A percentile compares a stretch with the other conserved stretches of the same genome.
Conservation (phyloP, 108 stramenopile species). For the Chaetoceros tenuissimus region DNA sequence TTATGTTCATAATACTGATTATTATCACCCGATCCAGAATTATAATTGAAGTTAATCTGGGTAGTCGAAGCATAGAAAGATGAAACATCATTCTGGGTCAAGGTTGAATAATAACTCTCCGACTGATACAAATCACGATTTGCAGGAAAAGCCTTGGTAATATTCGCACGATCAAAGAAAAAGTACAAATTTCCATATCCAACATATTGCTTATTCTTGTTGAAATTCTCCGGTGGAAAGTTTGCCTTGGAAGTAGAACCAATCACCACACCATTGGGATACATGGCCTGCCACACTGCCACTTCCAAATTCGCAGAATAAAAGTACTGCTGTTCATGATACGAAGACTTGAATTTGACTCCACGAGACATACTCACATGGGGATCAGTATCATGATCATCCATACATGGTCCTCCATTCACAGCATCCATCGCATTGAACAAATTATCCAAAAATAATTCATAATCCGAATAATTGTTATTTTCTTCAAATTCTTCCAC, state of each 20-base stretch:
- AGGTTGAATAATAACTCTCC: constrained; percentile 63
- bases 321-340: constrained; percentile 50
- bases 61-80: constrained; percentile 54
- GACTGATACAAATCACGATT: constrained; percentile 46
- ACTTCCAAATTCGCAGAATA: constrained; percentile 77
- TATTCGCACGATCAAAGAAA: constrained; percentile 88
- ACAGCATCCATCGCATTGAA: constrained; percentile 68
- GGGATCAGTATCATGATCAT: constrained; percentile 86
- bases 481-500: constrained; percentile 73
- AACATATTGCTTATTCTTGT: constrained; percentile 49
- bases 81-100: constrained; percentile 27
- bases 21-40: constrained; percentile 16
- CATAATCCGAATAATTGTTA: constrained; percentile 50
- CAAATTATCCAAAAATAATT: constrained; percentile 66
- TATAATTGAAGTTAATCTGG: constrained; percentile 51
- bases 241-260: constrained; percentile 67
- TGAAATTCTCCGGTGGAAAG: constrained; percentile 67
- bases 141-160: constrained; percentile 74
- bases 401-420: constrained; percentile 84
- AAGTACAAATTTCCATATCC: constrained; percentile 88
- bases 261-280: constrained; percentile 78
- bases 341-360: constrained; percentile 84
- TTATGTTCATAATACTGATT: constrained; percentile 63
- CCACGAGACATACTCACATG: constrained; percentile 87
- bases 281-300: constrained; percentile 88